Base-by-base conservation (phyloP, 805 yeast genomes). In the Sporopachydermia lactativora region DNA sequence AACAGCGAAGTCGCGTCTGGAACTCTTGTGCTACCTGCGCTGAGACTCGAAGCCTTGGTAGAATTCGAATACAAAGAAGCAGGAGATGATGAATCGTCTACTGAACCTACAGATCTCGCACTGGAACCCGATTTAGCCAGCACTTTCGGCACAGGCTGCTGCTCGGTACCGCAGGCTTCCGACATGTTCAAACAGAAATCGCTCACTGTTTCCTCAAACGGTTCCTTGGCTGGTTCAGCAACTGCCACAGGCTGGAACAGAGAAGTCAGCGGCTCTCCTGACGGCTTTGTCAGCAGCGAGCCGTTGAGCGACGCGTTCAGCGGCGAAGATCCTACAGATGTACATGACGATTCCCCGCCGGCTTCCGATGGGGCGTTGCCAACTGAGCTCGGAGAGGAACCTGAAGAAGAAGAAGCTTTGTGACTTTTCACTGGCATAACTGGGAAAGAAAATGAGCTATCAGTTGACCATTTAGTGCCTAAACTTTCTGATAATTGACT, bases 81-180 rank as follows among this genome's bases (percentile, higher is more conserved):
- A 24, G 31, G 31, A 8, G 31, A 8, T 8, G 8, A 8, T 24
- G n/a, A 8, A n/a, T n/a, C n/a, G n/a, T 24, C 31, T 8, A 8
- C n/a, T n/a, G 31, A 24, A n/a, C 8, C 8, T 24, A 24, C 31
- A 24, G 31, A 24, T 8, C 8, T 8, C 8, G 31, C 31, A n/a
- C n/a, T 24, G n/a, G 13, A 8, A 8, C 13, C 31, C n/a, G 31
- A 8, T 24, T 24, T 24, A 8, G 31, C 15, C 14, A 43, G 45
- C 5, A 47, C 52, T 50, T 61, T 57, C 2, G 95, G 94, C 3
- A 77, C 55, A 3, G 92, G 95, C 47, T 71, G 60, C 13, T 68
- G 68, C 50, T 66, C 76, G 4, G 78, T 77, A 14, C 96, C 96
- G 59, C 96, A 88, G 1, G 86, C 96, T 55, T 75, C 70, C 45